Evolutionary conservation across 495 filamentous ascomycete genomes (phyloP), one percentile per base, ranked within the genome.

Genomic region (Achaetomiella virescens): DNA sequence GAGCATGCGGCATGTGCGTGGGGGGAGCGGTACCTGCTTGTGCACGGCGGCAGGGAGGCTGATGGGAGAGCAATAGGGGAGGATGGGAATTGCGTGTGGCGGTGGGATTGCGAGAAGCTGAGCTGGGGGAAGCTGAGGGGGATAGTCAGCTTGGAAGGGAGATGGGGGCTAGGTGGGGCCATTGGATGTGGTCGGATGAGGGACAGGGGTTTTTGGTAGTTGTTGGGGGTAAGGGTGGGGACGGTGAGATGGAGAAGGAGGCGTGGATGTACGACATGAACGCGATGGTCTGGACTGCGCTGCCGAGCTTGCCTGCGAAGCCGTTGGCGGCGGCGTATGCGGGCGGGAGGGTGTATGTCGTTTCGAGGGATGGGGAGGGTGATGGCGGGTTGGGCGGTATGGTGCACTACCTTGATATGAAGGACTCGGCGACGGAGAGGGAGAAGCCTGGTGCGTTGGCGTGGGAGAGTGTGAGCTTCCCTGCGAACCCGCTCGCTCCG

Each of bases 251-350:
- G 0, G 43, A 51, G 8, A 68, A 61, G 3, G 77, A 79, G 48
- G 67, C 67, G 33, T 81, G 78, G 78, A 62, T 72, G 49, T 81
- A 78, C 59, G 67, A 76, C 50, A 70, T 72, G 36, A 52, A 58
- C 15, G 55, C 63, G 15, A 61, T 54, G 9, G 69, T 62, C 1
- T 82, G 79, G 79, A 75, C 73, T 2, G 57, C 64, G 18, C 62
- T 81, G 7, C 72, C 78, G 2, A 51, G 61, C 0, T 59, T 70
- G 1, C 73, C 78, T 0, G 55, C 63, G 10, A 47, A 55, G 1
- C 60, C 68, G 6, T 37, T 71, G 2, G 65, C 66, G 17, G 69
- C 75, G 1, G 69, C 78, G n/a, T 59, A 77, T 27, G 59, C 57
- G 0, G 65, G 72, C 17, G 60, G 73, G 15, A 69, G 66, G 0